phyloP scores from a whole-genome alignment of 495 filamentous ascomycete genomes.

The Trichoderma reesei region DNA sequence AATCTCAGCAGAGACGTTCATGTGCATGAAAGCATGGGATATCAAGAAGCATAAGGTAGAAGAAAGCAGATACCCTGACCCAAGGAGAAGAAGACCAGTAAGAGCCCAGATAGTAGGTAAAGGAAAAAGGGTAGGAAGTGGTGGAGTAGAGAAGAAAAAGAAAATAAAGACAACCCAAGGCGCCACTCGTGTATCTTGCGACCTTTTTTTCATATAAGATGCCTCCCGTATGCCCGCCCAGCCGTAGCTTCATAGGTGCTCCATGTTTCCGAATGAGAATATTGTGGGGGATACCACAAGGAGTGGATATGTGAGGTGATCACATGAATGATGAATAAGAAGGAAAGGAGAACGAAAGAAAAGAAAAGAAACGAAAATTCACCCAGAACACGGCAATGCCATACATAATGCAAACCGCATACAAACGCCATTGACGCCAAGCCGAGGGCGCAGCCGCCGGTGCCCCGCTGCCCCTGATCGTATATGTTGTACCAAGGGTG shows the following conservation, averaged over 20 bases:
- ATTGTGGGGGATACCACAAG: background rate
- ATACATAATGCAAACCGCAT: background rate
- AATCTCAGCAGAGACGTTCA: background rate
- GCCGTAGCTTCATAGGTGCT: background rate
- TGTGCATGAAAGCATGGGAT: background rate
- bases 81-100: background rate
- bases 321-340: background rate
- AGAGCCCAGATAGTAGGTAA: background rate
- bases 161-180: background rate
- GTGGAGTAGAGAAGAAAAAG: background rate
- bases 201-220: background rate
- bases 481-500: background rate
- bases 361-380: background rate
- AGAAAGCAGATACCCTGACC: background rate
- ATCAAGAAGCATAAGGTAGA: background rate
- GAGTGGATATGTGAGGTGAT: background rate
- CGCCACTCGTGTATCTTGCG: slow-evolving; percentile 3
- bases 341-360: background rate
- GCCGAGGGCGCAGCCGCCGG: background rate
- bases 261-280: no score
- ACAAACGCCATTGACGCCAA: background rate
- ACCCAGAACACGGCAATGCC: background rate
- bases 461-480: background rate
- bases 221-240: background rate
- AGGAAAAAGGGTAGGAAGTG: background rate